These are phyloP conservation scores for Penicillium odoratum DNA, from an alignment of 495 filamentous ascomycete species.

Conservation along the genomic window DNA sequence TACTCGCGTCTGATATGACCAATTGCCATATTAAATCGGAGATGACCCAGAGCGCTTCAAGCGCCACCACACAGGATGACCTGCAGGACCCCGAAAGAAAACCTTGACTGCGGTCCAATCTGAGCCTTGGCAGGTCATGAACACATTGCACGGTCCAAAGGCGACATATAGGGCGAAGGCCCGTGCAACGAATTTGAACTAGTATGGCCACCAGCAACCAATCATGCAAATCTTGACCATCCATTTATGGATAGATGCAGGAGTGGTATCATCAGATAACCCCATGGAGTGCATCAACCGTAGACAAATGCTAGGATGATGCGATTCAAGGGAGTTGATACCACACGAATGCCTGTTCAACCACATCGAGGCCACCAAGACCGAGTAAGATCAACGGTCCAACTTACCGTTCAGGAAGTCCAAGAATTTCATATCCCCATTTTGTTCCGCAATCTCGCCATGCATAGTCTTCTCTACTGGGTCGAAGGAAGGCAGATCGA, in stretches of 20 bases:
- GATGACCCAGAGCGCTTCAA: constrained; percentile 10
- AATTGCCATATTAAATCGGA: constrained; percentile 23
- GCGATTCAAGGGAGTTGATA: constrained; percentile 16
- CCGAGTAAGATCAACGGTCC: constrained; percentile 7
- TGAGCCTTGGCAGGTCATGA: not conserved
- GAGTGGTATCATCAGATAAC: constrained; percentile 5
- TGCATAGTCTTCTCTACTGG: constrained; percentile 29
- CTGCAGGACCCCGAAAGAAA: constrained; percentile 21
- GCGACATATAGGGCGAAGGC: constrained; percentile 19
- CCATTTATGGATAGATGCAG: not conserved
- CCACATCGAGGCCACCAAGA: constrained; percentile 16
- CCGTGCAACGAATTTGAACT: constrained; percentile 3
- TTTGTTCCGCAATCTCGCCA: constrained; percentile 23
- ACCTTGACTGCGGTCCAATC: constrained; percentile 9
- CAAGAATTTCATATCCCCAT: constrained; percentile 45
- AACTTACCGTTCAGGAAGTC: constrained; percentile 48
- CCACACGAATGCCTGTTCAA: constrained; percentile 12
- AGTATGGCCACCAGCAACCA: constrained; percentile 10
- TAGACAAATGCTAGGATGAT: constrained; percentile 14
- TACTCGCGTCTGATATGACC: constrained; percentile 28
- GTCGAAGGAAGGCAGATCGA: constrained; percentile 41
- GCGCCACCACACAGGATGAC: constrained; percentile 18
- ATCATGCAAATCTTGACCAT: constrained; percentile 3
- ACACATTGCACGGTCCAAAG: constrained; percentile 14
- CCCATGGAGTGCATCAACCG: constrained; percentile 5